A percentile compares a stretch with the other conserved stretches of the same genome.
Evolutionary conservation across 805 yeast species (phyloP).

Genomic region (Phaffomyces opuntiae): DNA sequence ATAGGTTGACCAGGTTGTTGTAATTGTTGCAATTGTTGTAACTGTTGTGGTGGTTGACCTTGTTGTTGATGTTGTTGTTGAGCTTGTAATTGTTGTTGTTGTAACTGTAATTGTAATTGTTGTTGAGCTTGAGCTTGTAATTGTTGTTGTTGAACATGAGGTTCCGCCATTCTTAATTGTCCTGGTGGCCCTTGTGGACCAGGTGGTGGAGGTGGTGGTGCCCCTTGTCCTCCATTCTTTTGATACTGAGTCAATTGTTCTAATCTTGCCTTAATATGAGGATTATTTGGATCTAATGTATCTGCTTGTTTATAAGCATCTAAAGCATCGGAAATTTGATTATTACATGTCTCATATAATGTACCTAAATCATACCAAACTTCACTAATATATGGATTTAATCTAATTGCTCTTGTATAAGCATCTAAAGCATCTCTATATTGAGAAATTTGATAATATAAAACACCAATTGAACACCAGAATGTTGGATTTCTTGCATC

Average conservation of each 20-base stretch:
- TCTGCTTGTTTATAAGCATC: conserved; percentile 98
- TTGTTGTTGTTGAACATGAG: conserved; percentile 28
- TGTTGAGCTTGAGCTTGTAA: conserved; percentile 19
- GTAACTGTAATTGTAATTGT: conserved; percentile 9
- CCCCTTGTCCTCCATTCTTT: conserved; percentile 56
- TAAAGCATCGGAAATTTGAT: conserved; percentile 88
- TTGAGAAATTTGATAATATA: conserved; percentile 93
- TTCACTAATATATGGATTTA: conserved; percentile 93
- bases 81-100: no score
- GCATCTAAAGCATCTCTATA: conserved; percentile 97
- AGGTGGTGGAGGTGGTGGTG: conserved; percentile 54
- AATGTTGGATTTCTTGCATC: conserved; percentile 96
- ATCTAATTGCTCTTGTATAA: conserved; percentile 90
- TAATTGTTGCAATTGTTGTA: conserved; percentile 17
- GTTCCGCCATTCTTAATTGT: conserved; percentile 55
- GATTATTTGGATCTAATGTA: conserved; percentile 87
- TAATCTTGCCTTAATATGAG: conserved; percentile 88
- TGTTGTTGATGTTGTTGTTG: conserved; percentile 6
- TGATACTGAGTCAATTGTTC: conserved; percentile 74
- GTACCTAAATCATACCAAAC: conserved; percentile 99
- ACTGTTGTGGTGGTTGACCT: conserved; percentile 5
- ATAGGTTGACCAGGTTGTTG: conserved; percentile 15
- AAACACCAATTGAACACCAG: conserved; percentile 95
- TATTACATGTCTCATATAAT: conserved; percentile 92
- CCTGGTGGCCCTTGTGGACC: conserved; percentile 39